Evolutionary conservation across 352 stramenopile species (phyloP), one percentile per base, ranked within the genome.

Genomic region (Pythium chondricola): DNA sequence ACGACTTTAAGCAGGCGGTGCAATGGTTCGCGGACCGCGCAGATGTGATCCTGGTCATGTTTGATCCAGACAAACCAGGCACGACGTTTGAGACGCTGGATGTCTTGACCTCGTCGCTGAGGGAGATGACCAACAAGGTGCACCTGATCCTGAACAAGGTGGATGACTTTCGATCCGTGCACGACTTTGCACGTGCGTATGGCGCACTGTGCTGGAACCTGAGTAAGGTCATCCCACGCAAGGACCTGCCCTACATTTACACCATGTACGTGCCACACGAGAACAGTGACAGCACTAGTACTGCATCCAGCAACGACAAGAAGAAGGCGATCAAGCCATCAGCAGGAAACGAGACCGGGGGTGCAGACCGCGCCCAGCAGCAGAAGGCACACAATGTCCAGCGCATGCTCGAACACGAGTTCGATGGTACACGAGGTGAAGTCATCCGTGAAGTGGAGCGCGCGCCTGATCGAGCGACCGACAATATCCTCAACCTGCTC

Each of bases 51-150:
- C 62, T 94, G 37, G 77, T 94, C 62, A 94, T 94, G 83, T 94
- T 94, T 43, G 83, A 94, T 52, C 83, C 83, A 3, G 83, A 94
- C 61, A 94, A 94, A 43, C 83, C 83, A 0, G 83, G 83, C 33
- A 94, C 83, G 25, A 94, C 83, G 1, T 94, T 94, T 45, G 83
- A 94, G 61, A 92, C 83, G 43, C 75, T 94, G 26, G 78, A 94
- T 35, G 83, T 94, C 52, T 67, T 94, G 43, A 94, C 83, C 14
- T 79, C 68, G 14, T 89, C 76, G 13, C 61, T 94, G 17, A 56
- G 73, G 17, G 78, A 81, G 0, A 72, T 92, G 41, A 85, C 76
- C 35, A 90, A 72, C 49, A 94, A 94, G 33, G 63, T 94, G 40
- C 56, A 88, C 46, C 63, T 94, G 24, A 92, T 94, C 42, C 48